phyloP scores from a whole-genome alignment of 495 filamentous ascomycete species.

The Cercophora sp. region DNA sequence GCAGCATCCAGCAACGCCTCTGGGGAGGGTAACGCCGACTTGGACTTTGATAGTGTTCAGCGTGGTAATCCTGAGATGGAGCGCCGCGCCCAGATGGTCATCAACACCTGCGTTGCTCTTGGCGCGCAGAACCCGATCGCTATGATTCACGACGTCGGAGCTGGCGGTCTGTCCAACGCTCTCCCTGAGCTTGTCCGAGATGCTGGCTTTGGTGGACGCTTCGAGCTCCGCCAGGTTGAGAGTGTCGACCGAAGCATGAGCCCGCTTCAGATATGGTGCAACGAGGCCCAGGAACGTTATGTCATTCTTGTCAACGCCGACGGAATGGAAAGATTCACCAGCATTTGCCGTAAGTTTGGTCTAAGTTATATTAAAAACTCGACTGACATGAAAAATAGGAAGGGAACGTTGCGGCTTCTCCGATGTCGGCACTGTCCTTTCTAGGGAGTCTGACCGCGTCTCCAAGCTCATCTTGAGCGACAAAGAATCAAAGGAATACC shows the following conservation, averaged over 20 bases:
- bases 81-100: constrained; percentile 91
- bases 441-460: constrained; percentile 56
- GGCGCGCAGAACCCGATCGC: constrained; percentile 82
- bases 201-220: constrained; percentile 78
- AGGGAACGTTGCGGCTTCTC: constrained; percentile 93
- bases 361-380: neutral
- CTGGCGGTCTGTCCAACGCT: constrained; percentile 90
- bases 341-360: constrained; percentile 60
- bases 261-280: constrained; percentile 95
- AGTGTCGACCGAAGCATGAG: constrained; percentile 88
- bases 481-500: constrained; percentile 69
- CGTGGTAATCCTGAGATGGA: constrained; percentile 94
- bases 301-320: constrained; percentile 79
- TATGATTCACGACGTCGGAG: constrained; percentile 96
- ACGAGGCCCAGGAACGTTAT: constrained; percentile 93
- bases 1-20: constrained; percentile 89
- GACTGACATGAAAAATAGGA: constrained; percentile 20
- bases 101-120: constrained; percentile 84
- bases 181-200: constrained; percentile 84
- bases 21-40: constrained; percentile 79
- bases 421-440: constrained; percentile 75
- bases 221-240: constrained; percentile 89
- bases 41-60: constrained; percentile 96
- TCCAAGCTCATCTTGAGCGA: constrained; percentile 77
- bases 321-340: constrained; percentile 74